phyloP scores from a whole-genome alignment of 2,329 filamentous ascomycete genomes.

The Penicillium sp. region DNA sequence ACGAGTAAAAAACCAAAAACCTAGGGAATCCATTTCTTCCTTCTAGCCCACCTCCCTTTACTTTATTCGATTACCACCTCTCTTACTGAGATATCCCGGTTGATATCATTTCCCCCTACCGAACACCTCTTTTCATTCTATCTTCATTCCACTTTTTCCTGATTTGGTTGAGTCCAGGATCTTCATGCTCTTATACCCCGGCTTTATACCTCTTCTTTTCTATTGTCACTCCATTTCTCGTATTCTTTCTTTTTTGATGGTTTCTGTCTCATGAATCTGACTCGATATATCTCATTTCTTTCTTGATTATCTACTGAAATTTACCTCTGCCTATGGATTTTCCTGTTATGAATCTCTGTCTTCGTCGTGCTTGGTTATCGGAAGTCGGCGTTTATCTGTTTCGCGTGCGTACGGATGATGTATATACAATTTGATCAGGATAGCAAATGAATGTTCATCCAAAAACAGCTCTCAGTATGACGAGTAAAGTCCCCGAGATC shows the following conservation, averaged over 20 bases:
- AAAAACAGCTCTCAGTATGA: too few species aligned
- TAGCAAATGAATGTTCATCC: slow-evolving; percentile 11
- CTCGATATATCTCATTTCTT: slow-evolving; percentile 2
- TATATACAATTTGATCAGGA: slow-evolving; percentile 16
- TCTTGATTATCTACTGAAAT: slow-evolving; percentile 5
- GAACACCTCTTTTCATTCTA: not conserved
- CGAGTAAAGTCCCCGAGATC: too few species aligned
- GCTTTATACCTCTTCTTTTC: slow-evolving; percentile 13
- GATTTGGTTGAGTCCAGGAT: slow-evolving; percentile 18
- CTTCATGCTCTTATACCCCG: slow-evolving; percentile 23
- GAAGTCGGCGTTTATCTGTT: slow-evolving; percentile 16
- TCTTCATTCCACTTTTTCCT: slow-evolving; percentile 6
- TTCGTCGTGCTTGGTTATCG: slow-evolving; percentile 1
- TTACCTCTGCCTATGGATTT: slow-evolving; percentile 11
- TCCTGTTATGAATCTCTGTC: slow-evolving; percentile 1
- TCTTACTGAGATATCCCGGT: not conserved
- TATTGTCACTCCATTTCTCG: slow-evolving; percentile 3
- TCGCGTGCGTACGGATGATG: slow-evolving; percentile 9
- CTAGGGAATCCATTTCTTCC: slow-evolving; percentile 1
- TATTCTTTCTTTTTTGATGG: slow-evolving; percentile 6
- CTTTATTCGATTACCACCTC: not conserved
- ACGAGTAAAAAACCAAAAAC: slow-evolving; percentile 43
- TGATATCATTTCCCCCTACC: not conserved
- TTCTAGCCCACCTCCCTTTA: not conserved
- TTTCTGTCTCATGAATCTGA: slow-evolving; percentile 1